Base-by-base conservation (phyloP, 495 filamentous ascomycete species). In the Hypomontagnella submonticulosa region DNA sequence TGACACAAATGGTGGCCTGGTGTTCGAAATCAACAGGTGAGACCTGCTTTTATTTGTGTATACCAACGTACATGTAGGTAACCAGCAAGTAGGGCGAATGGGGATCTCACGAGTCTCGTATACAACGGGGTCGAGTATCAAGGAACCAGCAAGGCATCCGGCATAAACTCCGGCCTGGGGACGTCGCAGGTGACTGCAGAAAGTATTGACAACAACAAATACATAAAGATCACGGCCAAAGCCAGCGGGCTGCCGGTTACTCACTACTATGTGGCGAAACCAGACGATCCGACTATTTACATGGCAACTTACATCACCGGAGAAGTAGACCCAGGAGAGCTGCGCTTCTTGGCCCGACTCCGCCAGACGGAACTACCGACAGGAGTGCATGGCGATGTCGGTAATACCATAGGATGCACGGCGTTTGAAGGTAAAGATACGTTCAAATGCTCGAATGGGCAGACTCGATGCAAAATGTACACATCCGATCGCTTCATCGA, bases 381-480 rank as follows among this genome's bases (percentile, higher is more conserved):
- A n/a, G 84, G 83, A n/a, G 78, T 80, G 59, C 72, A 76, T 27
- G 78, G 75, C 1, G 67, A 71, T 16, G 74, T 73, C 12, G 77
- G 71, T 7, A 78, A 80, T 1, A 82, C 78, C 12, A 78, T 78
- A 8, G 75, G 73, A 1, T 79, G 82, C 38, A 77, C 75, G 10
- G 76, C 76, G 0, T 74, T 88, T 30, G 86, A 87, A 59, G 86
- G 85, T 23, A 81, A 80, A 8, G 85, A 88, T 70, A 85, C 87
- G 51, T 87, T 82, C 72, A 59, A 82, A 52, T 76, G 73, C 43
- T 79, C 86, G 4, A 72, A 80, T 33, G 81, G 84, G 4, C 73
- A 87, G 57, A 88, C 86, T 0, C 80, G 86, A 20, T 83, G 80
- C 76, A 88, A 88, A 75, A 87, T 88, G 78, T 88, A 87, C 74